These are phyloP conservation scores for Berkeleyomyces rouxiae DNA, from an alignment of 2,329 filamentous ascomycete genomes.

Conservation along the genomic window DNA sequence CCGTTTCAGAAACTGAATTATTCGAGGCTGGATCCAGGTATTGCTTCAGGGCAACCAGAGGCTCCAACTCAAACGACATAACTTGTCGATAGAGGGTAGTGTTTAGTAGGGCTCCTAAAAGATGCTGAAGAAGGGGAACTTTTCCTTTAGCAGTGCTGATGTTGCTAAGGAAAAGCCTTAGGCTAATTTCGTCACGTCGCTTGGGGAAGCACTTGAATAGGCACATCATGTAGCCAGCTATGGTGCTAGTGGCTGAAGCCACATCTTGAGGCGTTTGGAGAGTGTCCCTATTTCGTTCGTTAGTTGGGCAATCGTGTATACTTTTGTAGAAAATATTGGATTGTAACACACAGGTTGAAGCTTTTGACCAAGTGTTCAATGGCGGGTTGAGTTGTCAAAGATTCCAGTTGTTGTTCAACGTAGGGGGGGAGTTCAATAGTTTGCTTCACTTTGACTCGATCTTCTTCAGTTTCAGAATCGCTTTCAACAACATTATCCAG, in stretches of 20 bases:
- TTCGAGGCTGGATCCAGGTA: background rate
- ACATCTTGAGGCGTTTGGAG: constrained; percentile 28
- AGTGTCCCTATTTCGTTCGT: background rate
- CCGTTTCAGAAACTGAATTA: constrained; percentile 25
- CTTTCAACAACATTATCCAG: background rate
- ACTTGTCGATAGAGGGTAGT: constrained; percentile 21
- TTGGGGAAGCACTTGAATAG: constrained; percentile 71
- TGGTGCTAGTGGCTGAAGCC: constrained; percentile 29
- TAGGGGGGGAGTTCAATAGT: constrained; percentile 1
- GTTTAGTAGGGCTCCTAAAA: constrained; percentile 50
- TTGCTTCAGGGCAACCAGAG: background rate
- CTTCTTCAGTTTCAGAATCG: background rate
- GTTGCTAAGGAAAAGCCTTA: constrained; percentile 77
- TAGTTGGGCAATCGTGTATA: background rate
- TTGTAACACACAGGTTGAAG: background rate
- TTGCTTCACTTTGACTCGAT: background rate
- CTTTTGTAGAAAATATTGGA: background rate
- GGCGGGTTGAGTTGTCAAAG: constrained; percentile 4
- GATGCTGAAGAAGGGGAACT: constrained; percentile 59
- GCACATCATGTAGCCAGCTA: constrained; percentile 69
- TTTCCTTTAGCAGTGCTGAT: constrained; percentile 28
- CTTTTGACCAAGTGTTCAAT: constrained; percentile 4
- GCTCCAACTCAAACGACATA: constrained; percentile 1
- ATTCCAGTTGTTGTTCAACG: background rate
- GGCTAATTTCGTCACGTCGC: constrained; percentile 73